These are phyloP conservation scores for Bretziella fagacearum DNA, from an alignment of 2,329 filamentous ascomycete genomes.

Conservation along the genomic window DNA sequence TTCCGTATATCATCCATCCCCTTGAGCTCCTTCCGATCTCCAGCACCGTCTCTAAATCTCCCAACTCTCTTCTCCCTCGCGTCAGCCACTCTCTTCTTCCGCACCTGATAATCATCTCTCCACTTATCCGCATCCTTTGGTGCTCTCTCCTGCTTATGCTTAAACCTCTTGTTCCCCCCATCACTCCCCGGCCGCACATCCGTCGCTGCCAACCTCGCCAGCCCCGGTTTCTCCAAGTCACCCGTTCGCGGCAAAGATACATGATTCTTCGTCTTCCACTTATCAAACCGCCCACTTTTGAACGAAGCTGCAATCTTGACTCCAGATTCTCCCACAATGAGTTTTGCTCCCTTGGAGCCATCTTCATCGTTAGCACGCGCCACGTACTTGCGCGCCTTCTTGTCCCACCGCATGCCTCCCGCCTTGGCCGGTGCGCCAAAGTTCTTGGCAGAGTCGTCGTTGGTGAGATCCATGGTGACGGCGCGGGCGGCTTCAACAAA, in stretches of 20 bases:
- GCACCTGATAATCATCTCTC: constrained; percentile 74
- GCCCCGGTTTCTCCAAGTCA: constrained; percentile 47
- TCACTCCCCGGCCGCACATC: constrained; percentile 7
- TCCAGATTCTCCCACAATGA: constrained; percentile 78
- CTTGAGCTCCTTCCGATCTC: constrained; percentile 64
- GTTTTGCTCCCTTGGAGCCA: constrained; percentile 52
- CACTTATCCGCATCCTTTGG: constrained; percentile 90
- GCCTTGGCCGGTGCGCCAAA: constrained; percentile 62
- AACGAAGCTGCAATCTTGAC: constrained; percentile 93
- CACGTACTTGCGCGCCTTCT: constrained; percentile 92
- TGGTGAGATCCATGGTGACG: constrained; percentile 80
- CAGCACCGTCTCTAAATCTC: constrained; percentile 53
- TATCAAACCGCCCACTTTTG: constrained; percentile 82
- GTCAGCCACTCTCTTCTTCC: constrained; percentile 78
- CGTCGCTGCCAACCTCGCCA: constrained; percentile 18
- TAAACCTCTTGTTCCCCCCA: constrained; percentile 38
- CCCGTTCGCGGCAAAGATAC: constrained; percentile 66
- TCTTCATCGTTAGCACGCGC: constrained; percentile 84
- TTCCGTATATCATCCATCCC: constrained; percentile 72
- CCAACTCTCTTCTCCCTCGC: constrained; percentile 72
- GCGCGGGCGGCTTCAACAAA: constrained; percentile 79
- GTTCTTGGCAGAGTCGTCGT: constrained; percentile 65
- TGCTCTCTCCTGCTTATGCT: constrained; percentile 72
- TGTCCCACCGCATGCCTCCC: constrained; percentile 70
- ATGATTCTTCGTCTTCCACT: constrained; percentile 76